phyloP scores from a whole-genome alignment of 2,329 filamentous ascomycete genomes.

The Penicillium sp. region DNA sequence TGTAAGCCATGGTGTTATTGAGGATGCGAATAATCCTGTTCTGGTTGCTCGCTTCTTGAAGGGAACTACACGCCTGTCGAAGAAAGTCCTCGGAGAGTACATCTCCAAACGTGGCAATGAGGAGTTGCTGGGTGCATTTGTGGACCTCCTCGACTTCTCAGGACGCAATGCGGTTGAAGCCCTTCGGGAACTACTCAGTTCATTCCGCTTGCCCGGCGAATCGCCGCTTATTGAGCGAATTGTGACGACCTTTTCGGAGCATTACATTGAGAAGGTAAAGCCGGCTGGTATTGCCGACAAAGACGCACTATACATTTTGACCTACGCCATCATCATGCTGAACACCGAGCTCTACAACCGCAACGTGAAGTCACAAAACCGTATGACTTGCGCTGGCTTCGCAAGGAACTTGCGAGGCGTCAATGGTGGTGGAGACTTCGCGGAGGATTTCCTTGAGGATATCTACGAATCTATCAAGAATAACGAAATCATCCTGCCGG shows the following conservation, averaged over 20 bases:
- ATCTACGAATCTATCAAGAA: conserved; percentile 90
- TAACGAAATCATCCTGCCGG: conserved; percentile 93
- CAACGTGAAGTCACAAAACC: conserved; percentile 69
- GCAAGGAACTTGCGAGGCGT: conserved; percentile 84
- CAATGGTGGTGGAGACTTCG: conserved; percentile 82
- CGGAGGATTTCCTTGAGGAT: conserved; percentile 73
- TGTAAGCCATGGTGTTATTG: conserved; percentile 79
- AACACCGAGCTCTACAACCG: conserved; percentile 98
- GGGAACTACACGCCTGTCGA: conserved; percentile 82
- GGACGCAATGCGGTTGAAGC: conserved; percentile 89
- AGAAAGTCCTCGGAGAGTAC: conserved; percentile 86
- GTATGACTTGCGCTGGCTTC: conserved; percentile 84
- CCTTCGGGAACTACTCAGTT: conserved; percentile 77
- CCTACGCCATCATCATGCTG: conserved; percentile 95
- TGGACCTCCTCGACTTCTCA: conserved; percentile 82
- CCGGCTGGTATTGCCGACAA: conserved; percentile 76
- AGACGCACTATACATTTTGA: conserved; percentile 84
- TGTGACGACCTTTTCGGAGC: conserved; percentile 79
- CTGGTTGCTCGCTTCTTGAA: conserved; percentile 83
- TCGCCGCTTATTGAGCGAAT: conserved; percentile 91
- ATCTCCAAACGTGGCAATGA: conserved; percentile 90
- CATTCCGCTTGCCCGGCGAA: conserved; percentile 91
- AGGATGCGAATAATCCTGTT: conserved; percentile 68
- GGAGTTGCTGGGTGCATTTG: conserved; percentile 75
- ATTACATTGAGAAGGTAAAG: conserved; percentile 69